A percentile compares a stretch with the other conserved stretches of the same genome.
Conservation (phyloP, 805 yeast genomes). For the Suhomyces sp. region DNA sequence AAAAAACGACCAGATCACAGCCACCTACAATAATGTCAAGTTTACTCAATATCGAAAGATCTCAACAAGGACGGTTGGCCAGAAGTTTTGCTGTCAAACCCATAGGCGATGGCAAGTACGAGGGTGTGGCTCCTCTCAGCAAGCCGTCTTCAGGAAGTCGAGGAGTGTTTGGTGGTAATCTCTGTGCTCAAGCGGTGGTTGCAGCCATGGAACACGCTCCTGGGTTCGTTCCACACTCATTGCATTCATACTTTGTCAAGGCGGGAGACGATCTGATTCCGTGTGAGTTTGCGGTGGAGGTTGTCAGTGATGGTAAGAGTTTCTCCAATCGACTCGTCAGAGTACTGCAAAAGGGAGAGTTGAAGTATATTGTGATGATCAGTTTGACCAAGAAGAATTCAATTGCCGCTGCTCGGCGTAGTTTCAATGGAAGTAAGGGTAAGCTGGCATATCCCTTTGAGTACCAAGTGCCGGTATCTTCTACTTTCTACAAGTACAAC, state of each 20-base stretch:
- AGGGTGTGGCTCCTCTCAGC: constrained; percentile 17
- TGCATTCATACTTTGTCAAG: constrained; percentile 40
- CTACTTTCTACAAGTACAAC: constrained; percentile 21
- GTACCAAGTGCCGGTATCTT: constrained; percentile 25
- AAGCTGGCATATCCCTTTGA: constrained; percentile 28
- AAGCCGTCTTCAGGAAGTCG: constrained; percentile 23
- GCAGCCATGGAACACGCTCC: constrained; percentile 32
- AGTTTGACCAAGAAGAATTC: constrained; percentile 36
- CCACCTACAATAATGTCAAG: too few species aligned
- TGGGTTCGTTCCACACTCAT: constrained; percentile 41
- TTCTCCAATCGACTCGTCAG: constrained; percentile 35
- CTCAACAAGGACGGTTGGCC: neutral
- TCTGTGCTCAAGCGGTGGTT: constrained; percentile 33
- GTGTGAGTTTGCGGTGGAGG: constrained; percentile 34
- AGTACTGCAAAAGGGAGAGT: constrained; percentile 29
- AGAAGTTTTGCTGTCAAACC: constrained; percentile 12
- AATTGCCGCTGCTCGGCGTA: constrained; percentile 12
- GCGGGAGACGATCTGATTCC: constrained; percentile 33
- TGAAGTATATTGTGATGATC: constrained; percentile 33
- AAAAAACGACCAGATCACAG: too few species aligned
- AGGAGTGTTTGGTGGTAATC: constrained; percentile 44
- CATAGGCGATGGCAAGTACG: constrained; percentile 9
- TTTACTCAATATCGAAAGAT: neutral
- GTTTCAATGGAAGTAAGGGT: constrained; percentile 16
- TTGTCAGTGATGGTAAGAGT: constrained; percentile 32